A percentile compares a stretch with the other conserved stretches of the same genome.
These are phyloP conservation scores for Chlamydomonas urium DNA, from an alignment of 139 green algal species.

Conservation along the genomic window DNA sequence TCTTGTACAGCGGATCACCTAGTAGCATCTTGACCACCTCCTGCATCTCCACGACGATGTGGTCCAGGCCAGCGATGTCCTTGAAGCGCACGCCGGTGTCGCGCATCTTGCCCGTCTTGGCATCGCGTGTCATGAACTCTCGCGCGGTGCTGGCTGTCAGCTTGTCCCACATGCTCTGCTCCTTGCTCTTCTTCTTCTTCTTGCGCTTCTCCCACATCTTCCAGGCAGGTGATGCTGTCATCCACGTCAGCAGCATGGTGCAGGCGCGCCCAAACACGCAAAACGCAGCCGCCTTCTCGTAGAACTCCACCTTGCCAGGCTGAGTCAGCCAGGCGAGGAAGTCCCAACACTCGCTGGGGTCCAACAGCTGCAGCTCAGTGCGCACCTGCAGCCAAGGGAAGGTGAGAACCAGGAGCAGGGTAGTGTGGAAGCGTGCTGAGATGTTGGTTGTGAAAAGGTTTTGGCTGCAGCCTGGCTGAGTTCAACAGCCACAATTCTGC, in stretches of 20 bases:
- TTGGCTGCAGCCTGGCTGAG: no score
- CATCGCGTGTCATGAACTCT: slow-evolving; percentile 42
- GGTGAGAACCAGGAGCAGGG: no score
- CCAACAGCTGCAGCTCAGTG: slow-evolving; percentile 47
- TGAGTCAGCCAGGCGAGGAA: slow-evolving; percentile 48
- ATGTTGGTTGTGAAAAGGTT: no score
- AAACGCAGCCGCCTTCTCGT: slow-evolving; percentile 38
- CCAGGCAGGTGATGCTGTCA: slow-evolving; percentile 12
- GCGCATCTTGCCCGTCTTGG: slow-evolving; percentile 48
- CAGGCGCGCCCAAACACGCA: slow-evolving; percentile 20
- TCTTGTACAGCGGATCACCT: slow-evolving; percentile 39
- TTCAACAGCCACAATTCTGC: no score
- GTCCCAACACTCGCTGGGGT: slow-evolving; percentile 40
- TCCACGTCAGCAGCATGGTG: slow-evolving; percentile 4
- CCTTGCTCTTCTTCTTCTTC: slow-evolving; percentile 30
- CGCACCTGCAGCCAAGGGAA: neutral
- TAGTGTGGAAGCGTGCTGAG: no score
- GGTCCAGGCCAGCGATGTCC: slow-evolving; percentile 52
- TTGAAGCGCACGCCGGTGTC: slow-evolving; percentile 58
- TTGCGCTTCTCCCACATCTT: slow-evolving; percentile 23
- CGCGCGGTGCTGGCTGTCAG: slow-evolving; percentile 37
- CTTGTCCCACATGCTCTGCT: slow-evolving; percentile 47
- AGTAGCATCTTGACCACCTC: slow-evolving; percentile 63
- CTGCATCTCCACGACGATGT: slow-evolving; percentile 49
- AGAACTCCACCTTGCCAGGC: slow-evolving; percentile 31